phyloP scores from a whole-genome alignment of 805 yeast genomes.

The Kluyveromyces aestuarii region DNA sequence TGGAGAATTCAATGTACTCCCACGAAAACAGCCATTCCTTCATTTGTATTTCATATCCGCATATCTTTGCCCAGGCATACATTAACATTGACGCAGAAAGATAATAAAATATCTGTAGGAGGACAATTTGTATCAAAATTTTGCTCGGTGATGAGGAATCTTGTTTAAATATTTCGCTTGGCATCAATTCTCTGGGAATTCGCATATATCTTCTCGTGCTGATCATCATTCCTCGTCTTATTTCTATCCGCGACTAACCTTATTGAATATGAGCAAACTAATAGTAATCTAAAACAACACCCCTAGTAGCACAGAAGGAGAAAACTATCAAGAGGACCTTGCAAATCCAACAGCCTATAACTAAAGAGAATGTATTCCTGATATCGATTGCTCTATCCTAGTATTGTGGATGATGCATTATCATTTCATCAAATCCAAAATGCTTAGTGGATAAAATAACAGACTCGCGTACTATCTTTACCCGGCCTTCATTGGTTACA shows the following conservation, averaged over 20 bases:
- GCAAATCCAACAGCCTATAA: too few species aligned
- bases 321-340: neutral
- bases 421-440: neutral
- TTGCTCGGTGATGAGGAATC: slow-evolving; percentile 49
- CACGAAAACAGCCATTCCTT: slow-evolving; percentile 70
- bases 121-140: slow-evolving; percentile 60
- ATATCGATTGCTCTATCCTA: too few species aligned
- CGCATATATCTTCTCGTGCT: slow-evolving; percentile 24
- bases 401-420: too few species aligned
- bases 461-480: neutral
- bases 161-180: slow-evolving; percentile 25
- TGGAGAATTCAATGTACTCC: slow-evolving; percentile 62
- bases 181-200: slow-evolving; percentile 21
- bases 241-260: neutral
- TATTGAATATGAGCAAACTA: neutral
- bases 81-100: slow-evolving; percentile 60
- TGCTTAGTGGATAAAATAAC: neutral
- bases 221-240: slow-evolving; percentile 8
- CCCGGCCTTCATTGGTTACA: neutral
- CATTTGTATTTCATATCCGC: slow-evolving; percentile 60
- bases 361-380: too few species aligned
- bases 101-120: slow-evolving; percentile 74
- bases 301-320: neutral
- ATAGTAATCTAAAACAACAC: neutral
- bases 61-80: slow-evolving; percentile 51